phyloP scores from a whole-genome alignment of 257 asterid genomes.

The Schizonepeta tenuifolia region DNA sequence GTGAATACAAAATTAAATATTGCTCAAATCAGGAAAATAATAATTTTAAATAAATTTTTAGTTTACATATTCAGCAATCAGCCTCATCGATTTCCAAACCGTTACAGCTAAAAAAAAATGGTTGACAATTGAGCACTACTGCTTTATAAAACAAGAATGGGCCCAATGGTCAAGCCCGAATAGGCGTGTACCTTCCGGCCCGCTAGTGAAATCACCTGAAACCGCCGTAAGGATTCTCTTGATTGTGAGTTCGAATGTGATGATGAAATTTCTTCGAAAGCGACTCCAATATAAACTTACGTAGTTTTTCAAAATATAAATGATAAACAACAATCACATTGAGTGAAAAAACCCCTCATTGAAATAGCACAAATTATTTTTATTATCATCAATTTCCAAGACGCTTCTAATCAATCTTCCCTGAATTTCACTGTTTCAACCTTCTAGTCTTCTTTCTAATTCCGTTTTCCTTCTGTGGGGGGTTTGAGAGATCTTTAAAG shows the following conservation, averaged over 20 bases:
- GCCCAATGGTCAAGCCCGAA: slow-evolving; percentile 27
- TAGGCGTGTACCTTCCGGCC: slow-evolving; percentile 1
- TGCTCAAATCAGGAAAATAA: no score
- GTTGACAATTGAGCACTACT: neutral
- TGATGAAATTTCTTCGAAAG: neutral
- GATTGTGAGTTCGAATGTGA: neutral
- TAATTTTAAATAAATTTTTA: no score
- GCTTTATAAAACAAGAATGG: neutral
- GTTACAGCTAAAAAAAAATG: neutral
- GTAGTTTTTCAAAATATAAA: neutral
- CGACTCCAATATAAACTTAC: neutral
- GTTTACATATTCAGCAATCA: no score
- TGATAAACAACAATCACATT: neutral
- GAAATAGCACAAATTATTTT: neutral
- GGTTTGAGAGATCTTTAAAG: neutral
- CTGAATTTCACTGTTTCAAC: slow-evolving; percentile 21
- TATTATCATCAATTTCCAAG: slow-evolving; percentile 29
- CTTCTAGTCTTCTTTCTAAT: no score
- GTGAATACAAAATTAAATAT: no score
- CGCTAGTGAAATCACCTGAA: slow-evolving; percentile 18
- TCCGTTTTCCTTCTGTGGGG: no score
- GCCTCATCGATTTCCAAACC: no score
- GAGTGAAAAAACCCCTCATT: neutral
- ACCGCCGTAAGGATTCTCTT: neutral
- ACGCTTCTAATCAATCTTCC: slow-evolving; percentile 26